Conservation (phyloP, 177 flowering plant species). For the Tripterygium wilfordii region DNA sequence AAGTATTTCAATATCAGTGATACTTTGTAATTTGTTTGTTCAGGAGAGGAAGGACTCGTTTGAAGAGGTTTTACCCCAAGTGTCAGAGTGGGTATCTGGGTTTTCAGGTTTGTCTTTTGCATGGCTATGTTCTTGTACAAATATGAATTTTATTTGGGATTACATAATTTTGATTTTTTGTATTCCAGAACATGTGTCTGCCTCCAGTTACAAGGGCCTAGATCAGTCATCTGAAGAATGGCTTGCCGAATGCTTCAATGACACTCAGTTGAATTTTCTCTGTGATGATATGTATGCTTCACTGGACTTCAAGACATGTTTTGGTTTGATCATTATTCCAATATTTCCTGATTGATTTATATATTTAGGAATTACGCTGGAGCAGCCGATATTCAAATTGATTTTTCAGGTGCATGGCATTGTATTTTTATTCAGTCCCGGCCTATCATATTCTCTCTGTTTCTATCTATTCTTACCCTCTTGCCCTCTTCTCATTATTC, state of each 20-base stretch:
- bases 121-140: not conserved
- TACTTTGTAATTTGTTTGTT: slow-evolving; percentile 6
- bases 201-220: slow-evolving; percentile 32
- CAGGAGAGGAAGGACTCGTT: slow-evolving; percentile 46
- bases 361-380: slow-evolving; percentile 47
- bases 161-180: not conserved
- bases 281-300: slow-evolving; percentile 60
- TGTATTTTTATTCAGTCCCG: not conserved
- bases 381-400: slow-evolving; percentile 48
- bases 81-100: slow-evolving; percentile 39
- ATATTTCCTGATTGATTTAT: slow-evolving; percentile 11
- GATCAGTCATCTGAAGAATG: slow-evolving; percentile 66
- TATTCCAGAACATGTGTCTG: slow-evolving; percentile 34
- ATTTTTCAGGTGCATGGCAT: slow-evolving; percentile 49
- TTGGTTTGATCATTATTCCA: slow-evolving; percentile 1
- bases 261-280: slow-evolving; percentile 44
- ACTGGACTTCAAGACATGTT: slow-evolving; percentile 13
- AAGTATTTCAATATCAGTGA: too few species aligned
- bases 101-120: slow-evolving; percentile 39
- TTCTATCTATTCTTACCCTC: too few species aligned
- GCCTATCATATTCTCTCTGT: too few species aligned
- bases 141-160: not conserved
- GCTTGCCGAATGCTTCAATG: slow-evolving; percentile 67
- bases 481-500: not conserved
- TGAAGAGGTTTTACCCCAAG: slow-evolving; percentile 39